phyloP scores from a whole-genome alignment of 2,329 filamentous ascomycete species.

The Zasmidium citrigriseum region DNA sequence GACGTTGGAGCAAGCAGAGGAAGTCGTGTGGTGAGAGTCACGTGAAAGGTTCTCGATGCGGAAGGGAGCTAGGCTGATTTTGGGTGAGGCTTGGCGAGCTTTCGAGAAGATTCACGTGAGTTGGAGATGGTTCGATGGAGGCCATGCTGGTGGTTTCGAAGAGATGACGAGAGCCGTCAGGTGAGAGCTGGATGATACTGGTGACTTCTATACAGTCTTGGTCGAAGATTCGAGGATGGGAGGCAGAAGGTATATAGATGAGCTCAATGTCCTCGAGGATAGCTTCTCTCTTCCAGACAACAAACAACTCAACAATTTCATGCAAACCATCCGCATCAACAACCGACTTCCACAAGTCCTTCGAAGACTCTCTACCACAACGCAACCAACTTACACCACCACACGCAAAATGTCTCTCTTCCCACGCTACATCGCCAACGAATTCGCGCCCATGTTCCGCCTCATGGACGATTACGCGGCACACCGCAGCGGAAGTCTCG shows the following conservation, averaged over 20 bases:
- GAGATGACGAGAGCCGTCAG: conserved; percentile 15
- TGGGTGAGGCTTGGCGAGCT: not conserved
- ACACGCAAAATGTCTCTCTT: conserved; percentile 40
- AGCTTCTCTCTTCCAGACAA: conserved; percentile 22
- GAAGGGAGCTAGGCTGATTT: not conserved
- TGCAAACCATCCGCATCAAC: conserved; percentile 29
- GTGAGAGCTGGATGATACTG: conserved; percentile 15
- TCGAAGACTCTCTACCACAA: conserved; percentile 15
- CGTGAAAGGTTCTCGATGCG: not conserved
- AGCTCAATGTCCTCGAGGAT: not conserved
- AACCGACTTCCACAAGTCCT: conserved; percentile 31
- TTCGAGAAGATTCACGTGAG: not conserved
- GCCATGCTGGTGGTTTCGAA: not conserved
- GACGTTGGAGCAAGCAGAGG: not conserved
- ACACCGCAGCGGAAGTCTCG: conserved; percentile 32
- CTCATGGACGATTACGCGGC: conserved; percentile 49
- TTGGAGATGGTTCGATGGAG: not conserved
- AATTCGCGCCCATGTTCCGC: conserved; percentile 46
- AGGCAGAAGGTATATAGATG: conserved; percentile 21
- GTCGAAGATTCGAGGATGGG: conserved; percentile 14
- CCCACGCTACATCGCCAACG: conserved; percentile 38
- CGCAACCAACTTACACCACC: conserved; percentile 17
- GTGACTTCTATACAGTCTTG: conserved; percentile 13
- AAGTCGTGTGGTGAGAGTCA: not conserved
- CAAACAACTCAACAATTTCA: conserved; percentile 26